Conservation (phyloP, 352 stramenopile genomes). For the Globisporangium recalcitrans region DNA sequence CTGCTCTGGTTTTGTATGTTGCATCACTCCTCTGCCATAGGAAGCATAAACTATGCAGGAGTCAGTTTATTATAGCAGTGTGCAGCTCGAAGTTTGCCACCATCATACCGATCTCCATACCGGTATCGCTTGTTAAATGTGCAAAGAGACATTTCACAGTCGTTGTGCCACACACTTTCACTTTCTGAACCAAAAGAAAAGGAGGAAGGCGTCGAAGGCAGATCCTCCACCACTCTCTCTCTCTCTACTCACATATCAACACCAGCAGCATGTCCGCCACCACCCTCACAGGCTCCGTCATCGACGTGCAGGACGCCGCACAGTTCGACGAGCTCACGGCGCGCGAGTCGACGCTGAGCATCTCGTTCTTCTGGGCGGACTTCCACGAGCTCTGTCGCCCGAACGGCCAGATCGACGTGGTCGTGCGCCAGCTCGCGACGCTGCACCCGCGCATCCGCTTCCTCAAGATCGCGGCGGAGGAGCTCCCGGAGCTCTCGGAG, state of each 20-base stretch:
- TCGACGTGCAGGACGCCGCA: constrained; percentile 58
- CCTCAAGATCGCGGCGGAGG: constrained; percentile 83
- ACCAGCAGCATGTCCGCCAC: constrained; percentile 9
- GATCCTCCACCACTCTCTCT: background rate
- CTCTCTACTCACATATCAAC: background rate
- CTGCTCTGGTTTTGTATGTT: too few species aligned
- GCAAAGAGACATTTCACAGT: background rate
- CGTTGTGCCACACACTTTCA: background rate
- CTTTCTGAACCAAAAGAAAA: background rate
- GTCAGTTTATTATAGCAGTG: too few species aligned
- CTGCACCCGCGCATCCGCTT: constrained; percentile 82
- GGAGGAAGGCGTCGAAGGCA: background rate
- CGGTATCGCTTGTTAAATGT: constrained; percentile 1
- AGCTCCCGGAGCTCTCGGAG: constrained; percentile 78
- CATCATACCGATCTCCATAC: background rate
- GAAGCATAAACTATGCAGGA: too few species aligned
- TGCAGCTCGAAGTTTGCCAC: too few species aligned
- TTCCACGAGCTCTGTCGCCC: constrained; percentile 77
- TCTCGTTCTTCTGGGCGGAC: constrained; percentile 84
- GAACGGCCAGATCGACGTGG: constrained; percentile 84
- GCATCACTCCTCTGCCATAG: too few species aligned
- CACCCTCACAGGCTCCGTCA: constrained; percentile 50
- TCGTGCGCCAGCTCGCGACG: constrained; percentile 75
- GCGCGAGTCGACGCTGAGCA: constrained; percentile 68
- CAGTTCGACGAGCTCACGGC: constrained; percentile 77